Evolutionary conservation across 2,329 filamentous ascomycete genomes (phyloP).

Genomic region (Neophaeococcomyces aloes): DNA sequence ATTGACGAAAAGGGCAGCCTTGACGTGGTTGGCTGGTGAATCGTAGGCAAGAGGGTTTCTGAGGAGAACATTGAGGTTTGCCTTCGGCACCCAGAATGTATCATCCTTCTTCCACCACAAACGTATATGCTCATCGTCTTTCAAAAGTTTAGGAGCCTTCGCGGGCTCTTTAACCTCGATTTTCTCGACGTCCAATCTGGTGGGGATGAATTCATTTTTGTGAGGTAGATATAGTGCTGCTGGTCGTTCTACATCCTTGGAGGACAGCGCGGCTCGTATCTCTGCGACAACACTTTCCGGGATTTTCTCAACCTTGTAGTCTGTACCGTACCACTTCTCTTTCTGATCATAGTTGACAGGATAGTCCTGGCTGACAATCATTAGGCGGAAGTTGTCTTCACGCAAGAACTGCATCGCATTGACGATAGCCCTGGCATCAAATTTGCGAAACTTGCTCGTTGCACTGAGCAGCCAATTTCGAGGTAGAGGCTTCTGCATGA

Average conservation of each 20-base stretch:
- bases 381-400: slow-evolving; percentile 82
- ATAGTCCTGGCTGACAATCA: slow-evolving; percentile 69
- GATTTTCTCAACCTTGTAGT: slow-evolving; percentile 76
- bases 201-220: slow-evolving; percentile 92
- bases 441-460: slow-evolving; percentile 63
- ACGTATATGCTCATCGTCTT: slow-evolving; percentile 68
- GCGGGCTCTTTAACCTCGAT: slow-evolving; percentile 71
- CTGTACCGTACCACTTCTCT: slow-evolving; percentile 97
- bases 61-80: slow-evolving; percentile 70
- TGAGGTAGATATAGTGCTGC: slow-evolving; percentile 74
- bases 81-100: slow-evolving; percentile 95
- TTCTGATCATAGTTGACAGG: slow-evolving; percentile 77
- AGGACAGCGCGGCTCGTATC: slow-evolving; percentile 53
- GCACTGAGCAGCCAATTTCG: slow-evolving; percentile 82
- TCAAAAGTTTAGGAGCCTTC: slow-evolving; percentile 66
- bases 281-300: slow-evolving; percentile 63
- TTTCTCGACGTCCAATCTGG: slow-evolving; percentile 85
- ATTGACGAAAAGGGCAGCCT: slow-evolving; percentile 70
- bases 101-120: slow-evolving; percentile 99
- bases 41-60: slow-evolving; percentile 69
- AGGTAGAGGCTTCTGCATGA: slow-evolving; percentile 85
- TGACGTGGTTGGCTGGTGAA: slow-evolving; percentile 67
- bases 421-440: slow-evolving; percentile 66
- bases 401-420: slow-evolving; percentile 62
- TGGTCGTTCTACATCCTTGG: slow-evolving; percentile 49